Evolutionary conservation across 1,284 basidiomycete genomes (phyloP), one percentile per base, ranked within the genome.

Genomic region (Apiotrichum laibachii): DNA sequence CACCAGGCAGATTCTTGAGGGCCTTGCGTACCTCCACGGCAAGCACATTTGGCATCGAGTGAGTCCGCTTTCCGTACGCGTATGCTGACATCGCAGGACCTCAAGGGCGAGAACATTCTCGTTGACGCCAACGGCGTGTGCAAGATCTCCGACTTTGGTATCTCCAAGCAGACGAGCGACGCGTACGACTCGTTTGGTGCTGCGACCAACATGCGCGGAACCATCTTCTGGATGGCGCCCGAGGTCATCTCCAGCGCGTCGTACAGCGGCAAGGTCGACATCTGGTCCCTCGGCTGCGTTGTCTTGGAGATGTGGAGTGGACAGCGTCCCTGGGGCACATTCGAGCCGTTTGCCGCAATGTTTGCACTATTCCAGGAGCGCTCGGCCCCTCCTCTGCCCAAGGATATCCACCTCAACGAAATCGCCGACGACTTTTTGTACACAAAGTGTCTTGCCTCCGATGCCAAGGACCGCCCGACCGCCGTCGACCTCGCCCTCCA

Each of bases 201-300:
- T 54, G 87, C 84, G 59, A 94, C 92, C 2, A 89, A 90, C 51
- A 90, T 99, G 88, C 90, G 93, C 77, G 96, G 96, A 19, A 94
- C 92, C 18, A 89, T 98, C 50, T 99, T 97, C 77, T 99, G 96
- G 91, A 99, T 99, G 95, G 95, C 96, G 9, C 96, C 95, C 1
- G 95, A 99, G 80, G 92, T 99, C 60, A 85, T 89, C 62, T 70
- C 70, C 47, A 64, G 68, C 11, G 56, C 64, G 26, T 87, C 87
- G 39, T 99, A 99, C 77, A 92, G 90, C 67, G 92, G 89, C 68
- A 99, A 99, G 79, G 88, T 97, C 40, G 96, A 99, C 73, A 97
- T 99, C 65, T 99, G 95, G 96, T 92, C 90, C 73, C 84, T 99
- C 5, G 95, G 95, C 0, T 99, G 95, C 79, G 91, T 99, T 16